Percentiles rank a stretch among this genome's conserved stretches.
phyloP scores from a whole-genome alignment of 31 red algal species.

The Odonthalia washingtoniensis region DNA sequence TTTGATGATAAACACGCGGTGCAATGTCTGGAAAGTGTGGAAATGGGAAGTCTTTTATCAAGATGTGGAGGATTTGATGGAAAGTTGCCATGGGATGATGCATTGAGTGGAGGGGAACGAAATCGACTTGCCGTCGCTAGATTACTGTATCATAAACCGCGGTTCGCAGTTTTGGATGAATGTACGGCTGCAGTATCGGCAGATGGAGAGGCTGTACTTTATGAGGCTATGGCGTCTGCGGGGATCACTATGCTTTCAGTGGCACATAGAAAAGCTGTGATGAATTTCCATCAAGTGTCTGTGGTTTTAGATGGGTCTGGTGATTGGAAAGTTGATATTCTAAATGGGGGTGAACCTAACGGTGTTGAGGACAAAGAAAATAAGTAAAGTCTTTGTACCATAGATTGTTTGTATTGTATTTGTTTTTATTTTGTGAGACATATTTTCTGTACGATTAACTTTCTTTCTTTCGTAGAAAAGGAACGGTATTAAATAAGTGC shows the following conservation, averaged over 20 bases:
- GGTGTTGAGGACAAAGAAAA: not conserved
- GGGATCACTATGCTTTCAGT: conserved; percentile 85
- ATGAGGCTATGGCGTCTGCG: conserved; percentile 66
- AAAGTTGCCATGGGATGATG: conserved; percentile 66
- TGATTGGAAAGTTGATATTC: conserved; percentile 46
- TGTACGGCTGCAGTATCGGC: conserved; percentile 83
- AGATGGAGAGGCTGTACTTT: conserved; percentile 82
- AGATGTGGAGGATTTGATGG: conserved; percentile 75
- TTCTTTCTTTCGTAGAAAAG: too few species aligned
- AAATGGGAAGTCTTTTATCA: conserved; percentile 63
- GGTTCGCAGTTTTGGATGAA: conserved; percentile 89
- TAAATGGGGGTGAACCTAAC: not conserved
- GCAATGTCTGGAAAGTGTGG: conserved; percentile 74
- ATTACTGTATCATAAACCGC: conserved; percentile 85
- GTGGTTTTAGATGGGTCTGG: conserved; percentile 68
- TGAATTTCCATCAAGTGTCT: conserved; percentile 71
- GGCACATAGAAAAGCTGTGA: conserved; percentile 78
- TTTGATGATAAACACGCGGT: conserved; percentile 72
- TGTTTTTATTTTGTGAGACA: too few species aligned
- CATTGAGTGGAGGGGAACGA: conserved; percentile 87
- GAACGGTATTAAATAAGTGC: too few species aligned
- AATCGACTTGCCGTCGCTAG: conserved; percentile 88
- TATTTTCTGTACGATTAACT: too few species aligned
- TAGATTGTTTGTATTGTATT: too few species aligned
- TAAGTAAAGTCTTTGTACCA: too few species aligned